Evolutionary conservation across 2,329 filamentous ascomycete species (phyloP).

Genomic region (Penicillium verrucosum): DNA sequence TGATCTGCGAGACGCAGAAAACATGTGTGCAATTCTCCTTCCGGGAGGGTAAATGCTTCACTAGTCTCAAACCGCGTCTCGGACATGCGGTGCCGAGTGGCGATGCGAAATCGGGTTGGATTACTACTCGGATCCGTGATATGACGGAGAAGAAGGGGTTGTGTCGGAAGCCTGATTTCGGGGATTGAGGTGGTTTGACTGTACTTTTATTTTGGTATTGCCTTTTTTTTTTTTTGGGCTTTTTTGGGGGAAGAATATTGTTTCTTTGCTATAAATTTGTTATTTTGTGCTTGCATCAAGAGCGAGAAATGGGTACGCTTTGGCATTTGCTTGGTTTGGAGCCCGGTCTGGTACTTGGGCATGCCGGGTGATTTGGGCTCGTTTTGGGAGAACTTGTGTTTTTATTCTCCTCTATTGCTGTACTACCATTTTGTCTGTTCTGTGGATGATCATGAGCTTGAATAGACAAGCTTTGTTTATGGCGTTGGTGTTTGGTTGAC

Average conservation of each 20-base stretch:
- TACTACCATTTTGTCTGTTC: background rate
- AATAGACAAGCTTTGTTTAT: background rate
- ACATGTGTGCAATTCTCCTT: constrained; percentile 34
- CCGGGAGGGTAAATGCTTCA: constrained; percentile 31
- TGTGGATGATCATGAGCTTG: background rate
- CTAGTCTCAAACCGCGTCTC: constrained; percentile 29
- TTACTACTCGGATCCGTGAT: constrained; percentile 28
- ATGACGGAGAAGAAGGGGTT: constrained; percentile 29
- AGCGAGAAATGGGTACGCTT: background rate
- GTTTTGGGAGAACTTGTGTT: background rate
- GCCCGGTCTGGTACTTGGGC: background rate
- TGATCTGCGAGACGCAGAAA: constrained; percentile 25
- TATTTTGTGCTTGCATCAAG: background rate
- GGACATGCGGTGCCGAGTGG: constrained; percentile 20
- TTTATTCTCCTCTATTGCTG: background rate
- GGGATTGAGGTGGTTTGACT: constrained; percentile 3
- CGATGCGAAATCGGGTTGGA: constrained; percentile 33
- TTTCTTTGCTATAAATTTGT: background rate
- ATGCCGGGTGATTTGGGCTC: background rate
- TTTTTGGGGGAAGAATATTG: background rate
- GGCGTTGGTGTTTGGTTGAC: constrained; percentile 4
- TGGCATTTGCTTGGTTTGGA: background rate
- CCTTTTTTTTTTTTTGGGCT: too few relatives aligned
- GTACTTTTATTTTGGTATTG: background rate
- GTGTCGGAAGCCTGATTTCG: constrained; percentile 30